Evolutionary conservation across 139 green algal species (phyloP).

Genomic region (Chlamydomonas sphaeroides): DNA sequence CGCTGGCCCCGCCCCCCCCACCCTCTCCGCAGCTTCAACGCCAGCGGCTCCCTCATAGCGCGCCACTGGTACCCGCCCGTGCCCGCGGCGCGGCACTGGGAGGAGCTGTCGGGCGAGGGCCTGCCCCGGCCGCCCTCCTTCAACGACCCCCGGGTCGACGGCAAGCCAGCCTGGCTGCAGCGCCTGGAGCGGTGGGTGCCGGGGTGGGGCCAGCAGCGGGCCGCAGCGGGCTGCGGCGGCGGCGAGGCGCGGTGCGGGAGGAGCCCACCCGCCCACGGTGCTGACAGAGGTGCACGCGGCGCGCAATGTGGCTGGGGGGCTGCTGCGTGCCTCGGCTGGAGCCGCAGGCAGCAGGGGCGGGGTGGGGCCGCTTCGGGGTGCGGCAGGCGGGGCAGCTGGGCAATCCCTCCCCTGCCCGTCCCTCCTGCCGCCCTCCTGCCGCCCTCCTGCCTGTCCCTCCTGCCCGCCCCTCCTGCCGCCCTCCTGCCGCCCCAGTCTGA

Average conservation of each 20-base stretch:
- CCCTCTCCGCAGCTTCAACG: neutral
- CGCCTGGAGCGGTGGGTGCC: neutral
- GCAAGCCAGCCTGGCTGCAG: constrained; percentile 22
- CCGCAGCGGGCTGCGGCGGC: too few relatives aligned
- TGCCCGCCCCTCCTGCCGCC: neutral
- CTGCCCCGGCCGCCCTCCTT: constrained; percentile 21
- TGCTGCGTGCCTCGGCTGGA: too few relatives aligned
- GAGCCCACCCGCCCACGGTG: too few relatives aligned
- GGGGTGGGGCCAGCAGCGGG: too few relatives aligned
- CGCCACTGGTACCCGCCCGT: constrained; percentile 36
- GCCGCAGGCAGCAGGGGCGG: too few relatives aligned
- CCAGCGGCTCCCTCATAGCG: neutral
- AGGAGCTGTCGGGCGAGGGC: neutral
- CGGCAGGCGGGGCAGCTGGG: too few relatives aligned
- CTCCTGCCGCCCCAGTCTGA: neutral
- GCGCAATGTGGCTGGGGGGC: too few relatives aligned
- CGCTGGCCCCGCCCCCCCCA: too few relatives aligned
- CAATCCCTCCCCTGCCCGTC: too few relatives aligned
- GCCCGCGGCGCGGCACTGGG: constrained; percentile 28
- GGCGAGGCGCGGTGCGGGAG: too few relatives aligned
- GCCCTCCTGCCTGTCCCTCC: neutral
- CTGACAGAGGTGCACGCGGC: too few relatives aligned
- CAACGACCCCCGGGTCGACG: neutral
- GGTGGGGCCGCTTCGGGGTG: too few relatives aligned
- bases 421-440: neutral